Percentiles rank a stretch among this genome's conserved stretches.
Evolutionary conservation across 345 rosid genomes (phyloP).

Genomic region (Hibiscus trionum): DNA sequence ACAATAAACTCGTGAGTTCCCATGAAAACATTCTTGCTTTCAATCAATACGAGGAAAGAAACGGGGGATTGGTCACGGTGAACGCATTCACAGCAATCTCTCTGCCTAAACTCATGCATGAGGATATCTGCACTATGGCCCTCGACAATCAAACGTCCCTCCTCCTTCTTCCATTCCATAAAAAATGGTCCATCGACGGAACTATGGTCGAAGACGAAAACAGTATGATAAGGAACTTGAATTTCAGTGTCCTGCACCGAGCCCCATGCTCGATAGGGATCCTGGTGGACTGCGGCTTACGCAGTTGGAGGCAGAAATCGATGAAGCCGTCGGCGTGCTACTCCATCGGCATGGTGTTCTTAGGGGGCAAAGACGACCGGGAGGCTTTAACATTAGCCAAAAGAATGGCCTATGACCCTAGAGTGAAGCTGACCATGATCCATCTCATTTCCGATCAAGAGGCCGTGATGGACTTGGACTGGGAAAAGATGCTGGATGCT

Average conservation of each 20-base stretch:
- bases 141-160: slow-evolving; percentile 26
- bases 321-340: neutral
- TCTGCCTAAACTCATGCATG: slow-evolving; percentile 26
- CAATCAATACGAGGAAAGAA: slow-evolving; percentile 16
- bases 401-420: slow-evolving; percentile 32
- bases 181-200: slow-evolving; percentile 25
- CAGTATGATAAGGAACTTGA: slow-evolving; percentile 16
- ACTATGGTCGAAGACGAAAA: slow-evolving; percentile 15
- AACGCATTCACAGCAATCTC: slow-evolving; percentile 36
- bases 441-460: slow-evolving; percentile 12
- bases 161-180: slow-evolving; percentile 38
- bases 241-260: slow-evolving; percentile 22
- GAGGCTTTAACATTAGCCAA: slow-evolving; percentile 46
- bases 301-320: too few relatives aligned
- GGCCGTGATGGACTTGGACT: neutral
- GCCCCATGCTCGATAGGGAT: slow-evolving; percentile 41
- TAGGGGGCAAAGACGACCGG: slow-evolving; percentile 57
- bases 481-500: slow-evolving; percentile 32
- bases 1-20: neutral
- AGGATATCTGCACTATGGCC: slow-evolving; percentile 31
- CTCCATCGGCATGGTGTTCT: slow-evolving; percentile 34
- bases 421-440: slow-evolving; percentile 24
- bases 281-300: slow-evolving; percentile 2
- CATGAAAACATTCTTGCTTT: slow-evolving; percentile 21
- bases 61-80: slow-evolving; percentile 5